Conservation (phyloP, 148 eudicot genomes). For the Rhododendron ferrugineum region DNA sequence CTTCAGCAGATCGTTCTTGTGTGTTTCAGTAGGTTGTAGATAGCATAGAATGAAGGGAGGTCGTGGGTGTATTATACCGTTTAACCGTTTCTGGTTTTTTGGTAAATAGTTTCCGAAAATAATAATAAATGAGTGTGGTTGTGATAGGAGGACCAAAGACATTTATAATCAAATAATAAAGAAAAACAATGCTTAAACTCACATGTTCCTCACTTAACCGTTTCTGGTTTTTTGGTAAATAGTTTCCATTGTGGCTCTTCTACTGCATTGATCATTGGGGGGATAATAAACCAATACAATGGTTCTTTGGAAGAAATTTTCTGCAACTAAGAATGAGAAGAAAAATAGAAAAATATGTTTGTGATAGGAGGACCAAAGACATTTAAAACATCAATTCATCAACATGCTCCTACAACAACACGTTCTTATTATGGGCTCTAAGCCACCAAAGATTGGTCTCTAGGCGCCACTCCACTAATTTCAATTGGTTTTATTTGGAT, state of each 20-base stretch:
- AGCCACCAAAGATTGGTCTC: neutral
- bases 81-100: too few species aligned
- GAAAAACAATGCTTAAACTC: neutral
- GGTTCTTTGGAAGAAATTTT: neutral
- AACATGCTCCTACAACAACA: neutral
- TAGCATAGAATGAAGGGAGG: neutral
- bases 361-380: neutral
- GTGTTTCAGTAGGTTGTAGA: neutral
- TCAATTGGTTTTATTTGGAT: neutral
- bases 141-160: too few species aligned
- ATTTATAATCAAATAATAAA: neutral
- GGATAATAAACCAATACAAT: neutral
- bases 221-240: neutral
- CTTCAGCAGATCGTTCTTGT: slow-evolving; percentile 4
- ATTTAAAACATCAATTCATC: neutral
- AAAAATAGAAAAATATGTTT: neutral
- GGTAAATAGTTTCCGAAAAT: too few species aligned
- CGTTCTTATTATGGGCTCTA: neutral
- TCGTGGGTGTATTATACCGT: neutral
- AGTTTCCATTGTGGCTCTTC: neutral
- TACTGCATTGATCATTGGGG: neutral
- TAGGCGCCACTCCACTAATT: neutral
- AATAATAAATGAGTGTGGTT: too few species aligned
- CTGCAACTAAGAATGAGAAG: neutral
- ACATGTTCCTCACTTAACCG: neutral